Base-by-base conservation (phyloP, 495 filamentous ascomycete species). In the Aspergillus diversus region DNA sequence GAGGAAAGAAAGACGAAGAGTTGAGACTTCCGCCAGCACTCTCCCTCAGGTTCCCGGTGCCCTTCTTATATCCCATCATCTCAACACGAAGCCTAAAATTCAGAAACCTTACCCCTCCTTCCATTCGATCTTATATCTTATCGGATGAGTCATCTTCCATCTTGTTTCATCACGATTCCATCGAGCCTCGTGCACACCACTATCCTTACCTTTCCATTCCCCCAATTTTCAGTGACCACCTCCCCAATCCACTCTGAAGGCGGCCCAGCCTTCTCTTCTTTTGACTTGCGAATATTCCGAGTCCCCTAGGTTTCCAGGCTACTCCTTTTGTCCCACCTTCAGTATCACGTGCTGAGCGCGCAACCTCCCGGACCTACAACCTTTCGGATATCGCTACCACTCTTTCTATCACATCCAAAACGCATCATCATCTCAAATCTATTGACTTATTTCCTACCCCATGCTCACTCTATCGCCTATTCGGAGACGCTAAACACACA, bases 181-280 rank as follows among this genome's bases (percentile, higher is more conserved):
- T 42, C 27, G 48, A 39, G 32, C 16, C 27, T 57, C 21, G 17
- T 32, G 13, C 48, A 21, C 33, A 27, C n/a, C 34, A 32, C 27
- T 43, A n/a, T 43, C 66, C 21, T 27, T 27, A 57, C 43, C 56
- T 37, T 33, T 65, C 63, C 55, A 32, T 33, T 43, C 3, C 50
- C 47, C 50, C 15, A 16, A 43, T 32, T 31, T 31, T 66, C 71
- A 94, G 91, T 78, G 90, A 94, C 67, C 85, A 94, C 60, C 84
- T 93, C 59, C 85, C 83, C 68, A 94, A 94, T 82, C 89, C 90
- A 48, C 88, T 89, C 73, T 82, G 77, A 68, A 91, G 94, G 70
- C 85, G 94, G 73, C 93, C 89, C 89, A 92, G 84, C 57, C 53
- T 66, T 39, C 56, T 62, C 55, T 56, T 59, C 52, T 60, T 62